A percentile compares a stretch with the other conserved stretches of the same genome.
These are phyloP conservation scores for Trifolium fragiferum DNA, from an alignment of 306 rosid genomes.

Conservation along the genomic window DNA sequence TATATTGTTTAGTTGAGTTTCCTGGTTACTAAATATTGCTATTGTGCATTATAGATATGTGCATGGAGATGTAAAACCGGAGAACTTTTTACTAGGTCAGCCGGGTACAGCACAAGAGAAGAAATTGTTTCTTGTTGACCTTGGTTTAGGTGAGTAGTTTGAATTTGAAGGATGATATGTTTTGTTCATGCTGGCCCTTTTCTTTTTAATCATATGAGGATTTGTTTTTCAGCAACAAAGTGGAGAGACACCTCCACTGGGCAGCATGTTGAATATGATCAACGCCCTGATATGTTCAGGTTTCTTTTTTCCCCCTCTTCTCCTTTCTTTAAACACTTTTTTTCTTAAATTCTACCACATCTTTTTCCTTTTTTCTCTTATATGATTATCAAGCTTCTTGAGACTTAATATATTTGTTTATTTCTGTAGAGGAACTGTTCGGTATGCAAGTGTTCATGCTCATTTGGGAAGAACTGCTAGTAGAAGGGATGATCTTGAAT, in stretches of 20 bases:
- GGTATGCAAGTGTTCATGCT: slow-evolving; percentile 98
- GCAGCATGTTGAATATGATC: slow-evolving; percentile 94
- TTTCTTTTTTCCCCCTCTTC: slow-evolving; percentile 24
- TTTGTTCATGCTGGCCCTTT: slow-evolving; percentile 14
- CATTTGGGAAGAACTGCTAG: slow-evolving; percentile 97
- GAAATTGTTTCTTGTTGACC: slow-evolving; percentile 94
- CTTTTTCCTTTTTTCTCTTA: not conserved
- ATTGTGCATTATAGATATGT: slow-evolving; percentile 67
- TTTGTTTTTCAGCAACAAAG: slow-evolving; percentile 72
- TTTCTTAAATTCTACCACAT: not conserved
- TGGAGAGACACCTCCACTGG: slow-evolving; percentile 92
- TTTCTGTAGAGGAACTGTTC: slow-evolving; percentile 79
- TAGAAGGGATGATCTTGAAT: slow-evolving; percentile 95
- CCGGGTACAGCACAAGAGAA: slow-evolving; percentile 91
- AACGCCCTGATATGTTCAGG: slow-evolving; percentile 99
- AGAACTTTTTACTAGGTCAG: slow-evolving; percentile 93
- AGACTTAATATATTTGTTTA: not conserved
- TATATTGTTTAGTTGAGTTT: not conserved
- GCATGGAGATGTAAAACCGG: slow-evolving; percentile 98
- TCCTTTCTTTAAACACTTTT: not conserved
- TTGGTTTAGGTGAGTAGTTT: slow-evolving; percentile 77
- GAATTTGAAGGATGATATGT: slow-evolving; percentile 24
- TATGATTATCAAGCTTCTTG: slow-evolving; percentile 8
- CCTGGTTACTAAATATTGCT: slow-evolving; percentile 20
- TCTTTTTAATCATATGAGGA: slow-evolving; percentile 14